These are phyloP conservation scores for Volvox carteri DNA, from an alignment of 163 green algal species.

Conservation along the genomic window DNA sequence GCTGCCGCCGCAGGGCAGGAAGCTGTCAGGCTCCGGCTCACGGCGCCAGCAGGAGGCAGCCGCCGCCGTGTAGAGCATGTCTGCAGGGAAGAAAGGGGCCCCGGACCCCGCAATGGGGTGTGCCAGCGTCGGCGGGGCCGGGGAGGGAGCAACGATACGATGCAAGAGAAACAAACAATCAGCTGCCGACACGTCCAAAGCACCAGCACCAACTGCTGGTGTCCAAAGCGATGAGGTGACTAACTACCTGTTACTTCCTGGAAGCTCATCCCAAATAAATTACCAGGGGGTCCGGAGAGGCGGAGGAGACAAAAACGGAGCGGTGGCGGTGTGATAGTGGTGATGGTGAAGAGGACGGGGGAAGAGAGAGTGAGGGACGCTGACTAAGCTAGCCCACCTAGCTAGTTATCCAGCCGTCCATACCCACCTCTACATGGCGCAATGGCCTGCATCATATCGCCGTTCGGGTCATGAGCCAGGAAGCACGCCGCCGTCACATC, in stretches of 20 bases:
- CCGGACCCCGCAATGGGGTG: too few species aligned
- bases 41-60: constrained; percentile 3
- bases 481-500: constrained; percentile 7
- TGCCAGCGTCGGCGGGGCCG: too few species aligned
- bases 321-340: background rate
- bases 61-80: constrained; percentile 2
- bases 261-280: too few species aligned
- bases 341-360: background rate
- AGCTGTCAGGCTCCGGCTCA: background rate
- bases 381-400: too few species aligned
- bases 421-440: constrained; percentile 14
- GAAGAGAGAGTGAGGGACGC: background rate
- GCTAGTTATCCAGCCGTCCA: too few species aligned
- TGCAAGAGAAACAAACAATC: too few species aligned
- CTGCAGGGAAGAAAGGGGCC: background rate
- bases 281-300: background rate
- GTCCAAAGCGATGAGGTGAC: too few species aligned
- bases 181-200: too few species aligned
- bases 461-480: constrained; percentile 23
- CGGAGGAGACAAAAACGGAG: background rate
- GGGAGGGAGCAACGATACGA: too few species aligned
- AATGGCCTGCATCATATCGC: background rate
- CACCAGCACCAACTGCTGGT: too few species aligned
- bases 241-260: too few species aligned
- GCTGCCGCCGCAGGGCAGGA: background rate